Evolutionary conservation across 2,329 filamentous ascomycete species (phyloP), one percentile per base, ranked within the genome.

Genomic region (Fusarium nisikadoi): DNA sequence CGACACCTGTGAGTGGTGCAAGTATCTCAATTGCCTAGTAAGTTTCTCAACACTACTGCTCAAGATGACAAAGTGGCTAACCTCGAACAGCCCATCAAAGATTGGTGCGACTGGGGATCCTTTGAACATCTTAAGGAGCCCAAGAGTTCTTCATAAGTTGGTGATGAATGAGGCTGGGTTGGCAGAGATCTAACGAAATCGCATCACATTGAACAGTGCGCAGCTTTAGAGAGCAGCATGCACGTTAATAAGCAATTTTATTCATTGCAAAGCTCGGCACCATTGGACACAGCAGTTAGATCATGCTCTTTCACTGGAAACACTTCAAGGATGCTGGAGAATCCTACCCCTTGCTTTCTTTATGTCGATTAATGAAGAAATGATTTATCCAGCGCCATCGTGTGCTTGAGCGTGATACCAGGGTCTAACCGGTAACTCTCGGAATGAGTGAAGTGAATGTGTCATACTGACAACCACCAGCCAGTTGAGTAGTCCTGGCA

Each of bases 11-110:
- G 86, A 83, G 16, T 99, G 96, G 96, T 99, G 96, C 86, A 96
- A 97, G 85, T 96, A 97, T 78, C 83, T 99, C 76, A 97, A 93
- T 80, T 99, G 96, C 79, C 83, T 99, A 83, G 94, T 96, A 85
- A 89, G 94, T 91, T 64, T 16, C 47, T 39, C 11, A n/a, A 20
- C 19, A 14, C 16, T 36, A 19, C n/a, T 10, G 8, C 5, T 16
- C 16, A 27, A 20, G 19, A 57, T 52, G n/a, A 43, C 33, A 38
- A 41, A 35, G 39, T 49, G 55, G 42, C 78, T 81, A 74, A 81
- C 68, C 35, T 14, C 13, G 25, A 38, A 42, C 59, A 91, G 89
- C 87, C 89, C 65, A 85, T 93, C 60, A 92, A 87, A 71, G 85
- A 90, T 75, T 93, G 91, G 91, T 93, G 91, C 76, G 87, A 91